Conservation (phyloP, 805 yeast genomes). For the Kazachstania viticola region DNA sequence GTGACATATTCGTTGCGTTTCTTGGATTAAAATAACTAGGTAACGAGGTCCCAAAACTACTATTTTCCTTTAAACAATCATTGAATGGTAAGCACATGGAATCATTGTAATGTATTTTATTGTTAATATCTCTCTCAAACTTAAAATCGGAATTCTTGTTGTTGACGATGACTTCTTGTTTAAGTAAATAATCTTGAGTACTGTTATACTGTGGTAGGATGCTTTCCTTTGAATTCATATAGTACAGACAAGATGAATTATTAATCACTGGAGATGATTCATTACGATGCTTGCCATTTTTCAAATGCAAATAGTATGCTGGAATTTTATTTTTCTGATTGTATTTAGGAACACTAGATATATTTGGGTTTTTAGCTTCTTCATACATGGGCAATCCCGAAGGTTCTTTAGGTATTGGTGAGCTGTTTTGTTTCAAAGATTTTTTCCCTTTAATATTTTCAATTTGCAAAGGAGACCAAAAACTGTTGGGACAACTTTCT, state of each 20-base stretch:
- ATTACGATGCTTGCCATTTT: constrained; percentile 1
- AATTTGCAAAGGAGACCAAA: constrained; percentile 1
- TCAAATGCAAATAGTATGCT: constrained; percentile 5
- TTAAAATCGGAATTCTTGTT: background rate
- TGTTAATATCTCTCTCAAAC: background rate
- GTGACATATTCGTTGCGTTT: constrained; percentile 49
- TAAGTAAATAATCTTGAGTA: background rate
- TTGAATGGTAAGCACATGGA: background rate
- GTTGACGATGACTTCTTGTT: background rate
- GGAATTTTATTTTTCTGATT: constrained; percentile 2
- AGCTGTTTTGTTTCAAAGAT: constrained; percentile 1
- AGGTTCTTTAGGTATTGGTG: constrained; percentile 2
- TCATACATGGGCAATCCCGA: background rate
- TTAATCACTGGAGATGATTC: constrained; percentile 1
- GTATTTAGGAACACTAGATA: background rate
- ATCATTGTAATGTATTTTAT: background rate
- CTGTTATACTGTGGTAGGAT: constrained; percentile 4
- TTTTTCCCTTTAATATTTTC: background rate
- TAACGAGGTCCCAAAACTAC: constrained; percentile 17
- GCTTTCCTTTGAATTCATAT: constrained; percentile 6
- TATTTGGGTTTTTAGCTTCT: background rate
- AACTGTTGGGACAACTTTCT: constrained; percentile 12
- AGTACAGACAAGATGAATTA: constrained; percentile 4
- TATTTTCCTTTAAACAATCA: background rate
- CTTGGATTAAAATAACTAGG: constrained; percentile 52